Evolutionary conservation across 2,329 filamentous ascomycete species (phyloP), one percentile per base, ranked within the genome.

Genomic region (Cylindrodendrum hubeiense): DNA sequence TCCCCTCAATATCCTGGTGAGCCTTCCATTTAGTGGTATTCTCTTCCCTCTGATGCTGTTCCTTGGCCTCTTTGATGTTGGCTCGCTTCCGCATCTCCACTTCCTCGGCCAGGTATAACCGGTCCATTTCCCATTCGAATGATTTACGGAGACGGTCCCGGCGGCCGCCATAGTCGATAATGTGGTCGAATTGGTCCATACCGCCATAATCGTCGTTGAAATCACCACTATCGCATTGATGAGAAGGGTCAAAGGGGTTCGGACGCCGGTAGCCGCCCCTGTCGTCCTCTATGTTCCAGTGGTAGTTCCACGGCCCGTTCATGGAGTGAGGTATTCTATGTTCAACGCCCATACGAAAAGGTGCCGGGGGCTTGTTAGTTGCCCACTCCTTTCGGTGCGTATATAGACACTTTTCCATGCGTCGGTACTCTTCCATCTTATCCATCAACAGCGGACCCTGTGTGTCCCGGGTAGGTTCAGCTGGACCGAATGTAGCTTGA

Each of bases 121-220:
- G 65, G n/a, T 67, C 63, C 54, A 67, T 26, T 3, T 67, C 65
- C 65, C 65, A 66, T 33, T 66, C 62, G 26, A 67, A 67, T 15
- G 54, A 49, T 43, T 62, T 59, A 10, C 63, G 62, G 2, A 67
- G 22, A 22, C 65, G 51, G 3, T 61, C 49, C 7, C 65, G 63
- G 24, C 50, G 63, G 15, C 30, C 1, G 1, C 58, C 65, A 37
- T 41, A 67, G 24, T 67, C 63, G 37, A 39, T n/a, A 5, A 17
- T 39, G 37, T n/a, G 37, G 37, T 39, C 37, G n/a, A 19, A 39
- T n/a, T 39, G 15, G 37, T n/a, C 17, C 17, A 8, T 7, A n/a
- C 6, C 37, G 37, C 8, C 37, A n/a, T 37, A 13, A 3, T 5
- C 17, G 34, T 5, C 34, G 17, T 17, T 13, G 5, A n/a, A 4